Base-by-base conservation (phyloP, 306 rosid genomes). In the Quercus rubra region DNA sequence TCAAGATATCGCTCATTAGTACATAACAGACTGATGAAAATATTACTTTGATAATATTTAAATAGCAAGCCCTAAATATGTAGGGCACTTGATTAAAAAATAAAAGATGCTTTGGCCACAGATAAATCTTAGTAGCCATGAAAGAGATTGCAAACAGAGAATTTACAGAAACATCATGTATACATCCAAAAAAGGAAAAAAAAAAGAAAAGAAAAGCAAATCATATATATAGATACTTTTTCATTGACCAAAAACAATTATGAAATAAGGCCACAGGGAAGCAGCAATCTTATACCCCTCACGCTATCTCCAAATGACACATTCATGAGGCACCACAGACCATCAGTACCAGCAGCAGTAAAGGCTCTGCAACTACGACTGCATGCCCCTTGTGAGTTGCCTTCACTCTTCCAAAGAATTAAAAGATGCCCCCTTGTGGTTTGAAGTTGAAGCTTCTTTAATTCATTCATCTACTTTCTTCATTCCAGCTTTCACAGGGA, bases 371-470 rank as follows among this genome's bases (percentile, higher is more conserved):
- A 81, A 86, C 89, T 86, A 87, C 63, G 82, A 82, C 79, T 86
- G 82, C 85, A 86, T 76, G 89, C 87, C 81, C 83, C 46, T 41
- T 41, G 83, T 76, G 75, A 82, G 83, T 79, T 85, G 83, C 88
- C 82, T 78, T 79, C 83, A 79, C 86, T 74, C 89, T 87, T 84
- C 79, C 78, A 77, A 78, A 74, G 82, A 78, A 83, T 74, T 82
- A 81, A 67, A 85, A 56, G 85, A 76, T 64, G 87, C 70, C 84
- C 87, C 79, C 92, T 79, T 74, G 74, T 55, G 85, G 12, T 74
- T 83, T 74, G 86, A 84, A 83, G 91, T 85, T 76, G 91, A 89
- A 79, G 91, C 84, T 78, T 84, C 91, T 75, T 80, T 79, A 83
- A 73, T 62, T 67, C 85, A 76, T 11, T 82, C 86, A 78, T 79